These are phyloP conservation scores for Gentiana macrophylla DNA, from an alignment of 257 asterid species.

Conservation along the genomic window DNA sequence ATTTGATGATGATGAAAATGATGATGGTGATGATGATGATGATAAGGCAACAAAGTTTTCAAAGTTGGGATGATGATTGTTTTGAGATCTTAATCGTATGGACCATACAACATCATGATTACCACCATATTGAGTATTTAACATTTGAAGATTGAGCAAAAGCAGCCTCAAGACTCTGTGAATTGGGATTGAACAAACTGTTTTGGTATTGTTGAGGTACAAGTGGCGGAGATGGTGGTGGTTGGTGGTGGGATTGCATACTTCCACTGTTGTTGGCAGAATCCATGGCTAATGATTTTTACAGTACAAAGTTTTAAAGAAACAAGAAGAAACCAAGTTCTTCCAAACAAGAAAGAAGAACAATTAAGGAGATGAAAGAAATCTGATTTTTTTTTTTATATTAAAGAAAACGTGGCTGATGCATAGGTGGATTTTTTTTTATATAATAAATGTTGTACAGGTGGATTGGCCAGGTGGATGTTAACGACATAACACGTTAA, in stretches of 20 bases:
- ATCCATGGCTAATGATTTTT: conserved; percentile 31
- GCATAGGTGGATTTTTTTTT: no score
- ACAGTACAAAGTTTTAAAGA: no score
- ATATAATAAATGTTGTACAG: no score
- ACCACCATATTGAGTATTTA: not conserved
- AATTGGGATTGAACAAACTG: conserved; percentile 34
- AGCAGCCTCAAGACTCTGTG: conserved; percentile 23
- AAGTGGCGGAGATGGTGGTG: conserved; percentile 2
- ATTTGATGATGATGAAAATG: conserved; percentile 9
- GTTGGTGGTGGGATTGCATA: conserved; percentile 35
- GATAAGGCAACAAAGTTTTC: conserved; percentile 18
- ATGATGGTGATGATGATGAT: conserved; percentile 8
- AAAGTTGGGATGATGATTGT: conserved; percentile 15
- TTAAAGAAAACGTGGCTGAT: no score
- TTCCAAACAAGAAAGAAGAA: no score
- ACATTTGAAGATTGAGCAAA: conserved; percentile 12
- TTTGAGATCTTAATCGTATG: conserved; percentile 32
- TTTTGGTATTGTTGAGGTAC: conserved; percentile 12
- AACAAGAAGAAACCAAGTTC: no score
- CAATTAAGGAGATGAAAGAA: no score
- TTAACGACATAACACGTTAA: no score
- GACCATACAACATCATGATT: conserved; percentile 48
- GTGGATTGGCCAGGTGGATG: no score
- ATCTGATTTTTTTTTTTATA: no score
- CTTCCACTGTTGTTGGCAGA: conserved; percentile 75